Evolutionary conservation across 78 protist genomes (phyloP).

Genomic region (Dictyostelium capitatum): DNA sequence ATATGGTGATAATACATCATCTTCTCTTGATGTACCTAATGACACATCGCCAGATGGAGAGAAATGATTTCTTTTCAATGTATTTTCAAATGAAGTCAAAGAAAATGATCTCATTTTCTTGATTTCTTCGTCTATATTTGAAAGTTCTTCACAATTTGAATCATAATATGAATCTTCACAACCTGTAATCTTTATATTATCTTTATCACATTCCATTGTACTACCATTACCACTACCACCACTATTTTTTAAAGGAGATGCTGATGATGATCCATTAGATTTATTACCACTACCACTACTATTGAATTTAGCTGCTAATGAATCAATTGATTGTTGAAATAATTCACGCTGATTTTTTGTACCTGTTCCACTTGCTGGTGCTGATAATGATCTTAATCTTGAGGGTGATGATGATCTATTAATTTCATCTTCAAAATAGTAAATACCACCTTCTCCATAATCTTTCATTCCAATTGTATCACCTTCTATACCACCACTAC

Average conservation of each 20-base stretch:
- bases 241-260: background rate
- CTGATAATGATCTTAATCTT: conserved; percentile 57
- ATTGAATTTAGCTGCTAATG: background rate
- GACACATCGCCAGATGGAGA: background rate
- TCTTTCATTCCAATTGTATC: background rate
- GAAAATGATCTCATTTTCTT: conserved; percentile 25
- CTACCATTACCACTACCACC: background rate
- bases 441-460: background rate
- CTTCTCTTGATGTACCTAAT: background rate
- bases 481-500: background rate
- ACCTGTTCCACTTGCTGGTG: background rate
- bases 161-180: background rate
- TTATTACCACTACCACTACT: background rate
- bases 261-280: background rate
- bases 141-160: conserved; percentile 9
- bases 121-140: conserved; percentile 19
- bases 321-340: background rate
- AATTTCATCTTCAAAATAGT: background rate
- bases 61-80: background rate
- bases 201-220: background rate
- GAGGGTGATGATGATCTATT: background rate
- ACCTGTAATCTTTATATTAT: background rate
- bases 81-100: background rate
- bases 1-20: background rate
- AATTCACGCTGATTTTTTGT: background rate